Evolutionary conservation across 2,329 filamentous ascomycete species (phyloP).

Genomic region (Phialophora macrospora): DNA sequence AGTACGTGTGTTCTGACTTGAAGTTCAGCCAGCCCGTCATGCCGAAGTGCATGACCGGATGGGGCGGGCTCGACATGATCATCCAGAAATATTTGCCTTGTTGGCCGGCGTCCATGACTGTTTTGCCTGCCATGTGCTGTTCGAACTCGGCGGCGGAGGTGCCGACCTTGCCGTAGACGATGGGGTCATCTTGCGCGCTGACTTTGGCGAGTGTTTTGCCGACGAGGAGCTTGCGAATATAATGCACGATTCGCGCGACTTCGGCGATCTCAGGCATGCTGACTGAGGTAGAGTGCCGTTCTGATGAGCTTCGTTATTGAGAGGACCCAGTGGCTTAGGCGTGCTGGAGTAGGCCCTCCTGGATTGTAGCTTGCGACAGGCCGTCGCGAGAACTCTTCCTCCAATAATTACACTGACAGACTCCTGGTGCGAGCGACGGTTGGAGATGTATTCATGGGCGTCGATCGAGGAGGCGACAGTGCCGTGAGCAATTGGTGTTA

Average conservation of each 20-base stretch:
- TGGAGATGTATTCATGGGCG: not conserved
- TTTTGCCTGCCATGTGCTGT: constrained; percentile 74
- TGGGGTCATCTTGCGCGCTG: constrained; percentile 75
- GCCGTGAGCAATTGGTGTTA: not conserved
- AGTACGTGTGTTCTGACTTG: constrained; percentile 74
- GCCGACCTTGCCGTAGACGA: constrained; percentile 88
- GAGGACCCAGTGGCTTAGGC: not conserved
- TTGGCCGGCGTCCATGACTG: constrained; percentile 71
- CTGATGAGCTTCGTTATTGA: not conserved
- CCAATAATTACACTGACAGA: not conserved
- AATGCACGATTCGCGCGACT: constrained; percentile 86
- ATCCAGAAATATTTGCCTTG: constrained; percentile 99
- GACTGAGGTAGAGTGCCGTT: not conserved
- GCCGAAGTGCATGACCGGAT: constrained; percentile 87
- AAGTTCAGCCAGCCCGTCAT: constrained; percentile 86
- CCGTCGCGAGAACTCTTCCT: not conserved
- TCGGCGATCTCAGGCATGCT: constrained; percentile 57
- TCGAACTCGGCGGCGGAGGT: constrained; percentile 77
- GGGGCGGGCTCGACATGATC: constrained; percentile 75
- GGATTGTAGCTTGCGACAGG: not conserved
- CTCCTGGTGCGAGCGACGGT: not conserved
- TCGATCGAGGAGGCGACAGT: not conserved
- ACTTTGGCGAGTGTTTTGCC: constrained; percentile 77
- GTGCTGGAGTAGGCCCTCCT: not conserved
- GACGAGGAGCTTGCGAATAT: constrained; percentile 79